Conservation (phyloP, 2,329 filamentous ascomycete genomes). For the Cladosporium sp. region DNA sequence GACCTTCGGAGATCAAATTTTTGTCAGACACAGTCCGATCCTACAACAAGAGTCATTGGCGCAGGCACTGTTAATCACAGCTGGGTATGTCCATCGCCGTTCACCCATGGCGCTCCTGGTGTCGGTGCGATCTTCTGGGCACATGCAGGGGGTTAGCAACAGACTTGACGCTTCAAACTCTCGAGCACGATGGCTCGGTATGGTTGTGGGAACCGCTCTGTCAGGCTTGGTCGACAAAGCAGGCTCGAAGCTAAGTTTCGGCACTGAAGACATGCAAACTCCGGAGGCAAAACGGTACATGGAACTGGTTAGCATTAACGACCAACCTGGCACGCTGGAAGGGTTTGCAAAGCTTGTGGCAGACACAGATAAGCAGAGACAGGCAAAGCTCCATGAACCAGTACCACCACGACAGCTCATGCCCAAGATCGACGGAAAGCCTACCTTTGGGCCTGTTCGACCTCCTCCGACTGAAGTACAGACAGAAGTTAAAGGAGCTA, state of each 20-base stretch:
- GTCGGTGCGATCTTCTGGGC: slow-evolving; percentile 69
- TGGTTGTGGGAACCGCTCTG: slow-evolving; percentile 77
- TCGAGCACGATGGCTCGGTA: slow-evolving; percentile 78
- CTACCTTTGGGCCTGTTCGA: slow-evolving; percentile 32
- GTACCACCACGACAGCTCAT: slow-evolving; percentile 15
- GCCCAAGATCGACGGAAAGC: slow-evolving; percentile 32
- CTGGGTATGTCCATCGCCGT: slow-evolving; percentile 71
- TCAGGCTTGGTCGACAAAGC: slow-evolving; percentile 64
- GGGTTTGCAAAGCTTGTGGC: slow-evolving; percentile 43
- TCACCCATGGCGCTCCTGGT: slow-evolving; percentile 66
- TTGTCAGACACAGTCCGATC: slow-evolving; percentile 81
- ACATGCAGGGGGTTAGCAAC: slow-evolving; percentile 80
- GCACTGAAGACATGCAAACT: slow-evolving; percentile 73
- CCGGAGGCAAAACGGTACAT: slow-evolving; percentile 77
- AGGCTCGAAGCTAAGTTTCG: slow-evolving; percentile 76
- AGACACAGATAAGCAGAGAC: not conserved
- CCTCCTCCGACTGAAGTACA: slow-evolving; percentile 31
- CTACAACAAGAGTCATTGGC: slow-evolving; percentile 85
- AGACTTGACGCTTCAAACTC: slow-evolving; percentile 74
- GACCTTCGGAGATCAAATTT: slow-evolving; percentile 81
- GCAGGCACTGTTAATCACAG: slow-evolving; percentile 73
- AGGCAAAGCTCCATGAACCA: not conserved
- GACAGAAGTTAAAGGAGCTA: slow-evolving; percentile 35
- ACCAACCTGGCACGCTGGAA: slow-evolving; percentile 61
- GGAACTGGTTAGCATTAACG: slow-evolving; percentile 61